phyloP scores from a whole-genome alignment of 306 rosid species.

The Cucumis melo region DNA sequence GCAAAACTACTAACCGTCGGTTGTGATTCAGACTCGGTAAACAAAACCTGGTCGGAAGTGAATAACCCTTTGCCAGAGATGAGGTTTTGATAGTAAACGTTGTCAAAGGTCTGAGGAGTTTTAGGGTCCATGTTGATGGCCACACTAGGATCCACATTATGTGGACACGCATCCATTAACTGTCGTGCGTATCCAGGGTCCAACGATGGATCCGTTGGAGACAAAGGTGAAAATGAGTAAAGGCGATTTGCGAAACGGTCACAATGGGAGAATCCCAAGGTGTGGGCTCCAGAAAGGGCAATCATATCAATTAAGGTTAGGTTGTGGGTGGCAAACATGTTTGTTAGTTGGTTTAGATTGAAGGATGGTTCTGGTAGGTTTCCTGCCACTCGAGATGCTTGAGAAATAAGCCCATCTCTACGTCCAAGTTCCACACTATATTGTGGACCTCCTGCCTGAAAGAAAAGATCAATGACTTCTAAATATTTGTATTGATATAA shows the following conservation, averaged over 20 bases:
- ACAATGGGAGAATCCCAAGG: background rate
- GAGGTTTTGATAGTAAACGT: background rate
- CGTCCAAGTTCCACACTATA: slow-evolving; percentile 73
- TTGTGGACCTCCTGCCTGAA: slow-evolving; percentile 58
- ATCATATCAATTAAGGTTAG: background rate
- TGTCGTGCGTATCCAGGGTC: background rate
- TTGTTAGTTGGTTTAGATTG: slow-evolving; percentile 11
- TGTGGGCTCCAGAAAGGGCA: slow-evolving; percentile 5
- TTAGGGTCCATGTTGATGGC: background rate
- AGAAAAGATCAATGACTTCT: too few relatives aligned
- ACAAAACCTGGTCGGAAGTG: slow-evolving; percentile 1
- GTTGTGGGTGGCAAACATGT: background rate
- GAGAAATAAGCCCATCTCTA: slow-evolving; percentile 43
- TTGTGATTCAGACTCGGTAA: background rate
- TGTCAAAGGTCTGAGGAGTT: background rate
- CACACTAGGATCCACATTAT: background rate
- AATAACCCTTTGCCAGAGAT: background rate
- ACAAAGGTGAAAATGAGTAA: background rate
- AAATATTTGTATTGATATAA: too few relatives aligned
- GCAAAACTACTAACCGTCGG: background rate
- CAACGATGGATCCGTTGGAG: background rate
- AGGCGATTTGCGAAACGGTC: background rate
- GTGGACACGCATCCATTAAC: background rate
- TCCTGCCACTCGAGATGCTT: slow-evolving; percentile 41
- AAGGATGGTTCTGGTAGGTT: slow-evolving; percentile 44